Evolutionary conservation across 306 rosid genomes (phyloP).

Genomic region (Vigna radiata): DNA sequence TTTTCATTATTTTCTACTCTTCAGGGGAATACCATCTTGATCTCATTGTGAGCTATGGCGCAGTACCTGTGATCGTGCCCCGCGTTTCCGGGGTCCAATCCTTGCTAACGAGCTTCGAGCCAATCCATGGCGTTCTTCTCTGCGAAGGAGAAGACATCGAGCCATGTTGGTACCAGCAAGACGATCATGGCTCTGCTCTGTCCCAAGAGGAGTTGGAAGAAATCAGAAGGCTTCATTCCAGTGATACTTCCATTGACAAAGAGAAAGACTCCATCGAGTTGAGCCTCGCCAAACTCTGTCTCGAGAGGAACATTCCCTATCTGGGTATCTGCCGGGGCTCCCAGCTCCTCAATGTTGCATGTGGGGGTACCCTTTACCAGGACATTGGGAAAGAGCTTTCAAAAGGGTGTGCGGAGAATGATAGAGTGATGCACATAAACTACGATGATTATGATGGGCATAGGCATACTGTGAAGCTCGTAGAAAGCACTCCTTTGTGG

Average conservation of each 20-base stretch:
- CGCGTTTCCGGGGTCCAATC: constrained; percentile 72
- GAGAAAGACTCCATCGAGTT: constrained; percentile 83
- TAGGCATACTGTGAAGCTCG: constrained; percentile 67
- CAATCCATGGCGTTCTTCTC: constrained; percentile 86
- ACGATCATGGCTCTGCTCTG: constrained; percentile 30
- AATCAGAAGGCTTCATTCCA: constrained; percentile 64
- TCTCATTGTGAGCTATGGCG: constrained; percentile 79
- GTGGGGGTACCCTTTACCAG: constrained; percentile 78
- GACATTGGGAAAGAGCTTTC: constrained; percentile 68
- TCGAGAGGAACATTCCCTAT: constrained; percentile 83
- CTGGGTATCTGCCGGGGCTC: constrained; percentile 87
- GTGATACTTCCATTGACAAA: constrained; percentile 71
- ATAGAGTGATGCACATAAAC: constrained; percentile 61
- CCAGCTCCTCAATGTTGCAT: constrained; percentile 80
- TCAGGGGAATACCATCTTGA: constrained; percentile 89
- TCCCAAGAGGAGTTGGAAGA: constrained; percentile 68
- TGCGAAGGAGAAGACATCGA: constrained; percentile 93
- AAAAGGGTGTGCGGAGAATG: constrained; percentile 36
- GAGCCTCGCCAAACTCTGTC: constrained; percentile 76
- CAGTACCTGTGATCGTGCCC: constrained; percentile 86
- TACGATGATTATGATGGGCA: constrained; percentile 83
- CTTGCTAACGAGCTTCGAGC: constrained; percentile 74
- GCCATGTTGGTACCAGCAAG: constrained; percentile 63
- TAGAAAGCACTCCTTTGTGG: constrained; percentile 66
- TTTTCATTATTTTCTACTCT: not conserved